These are phyloP conservation scores for Suillus fuscotomentosus DNA, from an alignment of 768 basidiomycete species.

Conservation along the genomic window DNA sequence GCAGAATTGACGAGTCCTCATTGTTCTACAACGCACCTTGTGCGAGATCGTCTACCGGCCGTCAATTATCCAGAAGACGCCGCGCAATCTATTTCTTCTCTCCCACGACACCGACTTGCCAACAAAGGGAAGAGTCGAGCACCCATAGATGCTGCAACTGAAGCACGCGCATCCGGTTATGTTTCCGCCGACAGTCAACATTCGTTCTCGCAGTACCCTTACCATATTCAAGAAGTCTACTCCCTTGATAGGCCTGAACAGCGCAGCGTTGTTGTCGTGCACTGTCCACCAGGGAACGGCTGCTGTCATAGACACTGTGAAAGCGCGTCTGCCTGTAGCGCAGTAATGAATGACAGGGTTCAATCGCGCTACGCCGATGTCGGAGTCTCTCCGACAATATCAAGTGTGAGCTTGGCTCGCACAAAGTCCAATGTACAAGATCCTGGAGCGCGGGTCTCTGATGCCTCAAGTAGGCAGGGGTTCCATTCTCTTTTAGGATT, in stretches of 20 bases:
- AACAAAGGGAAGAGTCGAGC: not conserved
- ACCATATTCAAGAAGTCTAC: conserved; percentile 5
- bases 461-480: not conserved
- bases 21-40: not conserved
- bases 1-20: not conserved
- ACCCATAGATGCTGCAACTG: not conserved
- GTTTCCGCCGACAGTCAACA: not conserved
- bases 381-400: conserved; percentile 25
- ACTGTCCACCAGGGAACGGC: not conserved
- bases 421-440: not conserved
- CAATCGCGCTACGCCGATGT: conserved; percentile 24
- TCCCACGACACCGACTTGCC: not conserved
- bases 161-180: not conserved
- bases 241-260: not conserved
- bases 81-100: not conserved
- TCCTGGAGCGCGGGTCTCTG: not conserved
- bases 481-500: conserved; percentile 8
- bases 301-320: not conserved
- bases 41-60: not conserved
- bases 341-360: not conserved
- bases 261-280: not conserved
- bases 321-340: not conserved
- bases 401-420: conserved; percentile 1
- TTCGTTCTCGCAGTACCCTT: not conserved
- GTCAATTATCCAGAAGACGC: not conserved